Evolutionary conservation across 805 yeast species (phyloP), one percentile per base, ranked within the genome.

Genomic region (Lipomyces yamanashiensis): DNA sequence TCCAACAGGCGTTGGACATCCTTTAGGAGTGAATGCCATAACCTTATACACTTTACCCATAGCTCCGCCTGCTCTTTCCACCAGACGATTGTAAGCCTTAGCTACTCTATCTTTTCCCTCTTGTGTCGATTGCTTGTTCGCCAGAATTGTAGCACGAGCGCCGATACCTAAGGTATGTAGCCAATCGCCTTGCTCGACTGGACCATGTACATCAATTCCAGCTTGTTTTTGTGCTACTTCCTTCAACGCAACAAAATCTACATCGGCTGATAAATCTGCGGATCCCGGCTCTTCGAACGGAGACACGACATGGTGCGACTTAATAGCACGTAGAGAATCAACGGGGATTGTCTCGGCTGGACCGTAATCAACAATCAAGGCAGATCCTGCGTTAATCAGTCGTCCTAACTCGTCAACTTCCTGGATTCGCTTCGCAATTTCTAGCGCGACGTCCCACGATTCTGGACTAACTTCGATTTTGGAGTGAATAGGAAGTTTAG

Each of bases 41-140:
- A 88, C 87, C 73, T 90, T 90, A 74, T 90, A 90, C 4, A 86
- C 78, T 69, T 82, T 83, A 1, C 96, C 96, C 96, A 90, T 90
- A 1, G 84, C 81, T 47, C 81, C 79, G 7, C 82, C 82, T 23
- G 84, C 83, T 51, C 84, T 82, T 48, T 84, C 87, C 1, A 87
- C 86, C 51, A 90, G 77, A 63, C 96, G 80, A 37, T 79, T 74
- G 72, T 88, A 89, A 0, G 89, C 81, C 21, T 79, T 75, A 57
- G 81, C 80, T 4, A 90, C 79, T 57, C 84, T 79, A 52, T 84
- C 82, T 70, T 80, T 82, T 48, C 80, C 79, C 19, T 84, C 83
- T 21, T 76, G 77, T 49, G 79, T 72, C 36, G 74, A 72, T 44
- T 80, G 81, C 8, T 75, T 71, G 50, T 82, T 78, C 10, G 84